Base-by-base conservation (phyloP, 805 yeast genomes). In the Teunomyces barrocoloradensis region DNA sequence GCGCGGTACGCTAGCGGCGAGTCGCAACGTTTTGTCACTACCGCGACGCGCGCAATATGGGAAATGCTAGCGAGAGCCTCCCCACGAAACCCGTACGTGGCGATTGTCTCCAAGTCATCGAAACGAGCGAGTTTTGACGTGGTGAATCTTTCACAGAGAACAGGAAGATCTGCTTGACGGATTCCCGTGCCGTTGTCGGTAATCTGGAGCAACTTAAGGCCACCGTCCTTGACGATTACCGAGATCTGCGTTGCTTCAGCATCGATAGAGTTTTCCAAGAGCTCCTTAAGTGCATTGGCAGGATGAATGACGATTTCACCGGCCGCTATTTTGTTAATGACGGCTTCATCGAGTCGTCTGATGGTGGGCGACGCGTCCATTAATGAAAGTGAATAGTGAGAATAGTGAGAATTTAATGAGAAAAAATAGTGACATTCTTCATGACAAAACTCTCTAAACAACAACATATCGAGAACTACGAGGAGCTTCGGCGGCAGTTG, bases 221-320 rank as follows among this genome's bases (percentile, higher is more conserved):
- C 99, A 4, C 98, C 98, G 38, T 92, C 97, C 61, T 87, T 87
- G n/a, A 84, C 88, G 2, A 85, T 58, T 1, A 94, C 79, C 38
- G 92, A 97, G 11, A 94, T 79, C 42, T 76, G 63, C 0, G 91
- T 75, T 10, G 96, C 72, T 0, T 78, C 74, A 0, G 99, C 97
- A 63, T 94, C 99, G 10, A 94, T 81, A 5, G 96, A 80, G 71
- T 94, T 94, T 68, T 94, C 99, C 50, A 94, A 69, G 71, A 94
- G 71, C 64, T 94, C 99, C 61, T 94, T 94, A 36, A 94, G 69
- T 0, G 99, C 99, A 63, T 92, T 94, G 4, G 92, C 87, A 0
- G 99, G 98, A 4, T 91, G 92, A 23, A 91, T 79, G 48, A 94
- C 88, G 66, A 94, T 89, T 68, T 94, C 98, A 0, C 99, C 99